A percentile compares a stretch with the other conserved stretches of the same genome.
Conservation (phyloP, 2,329 filamentous ascomycete species). For the Lecanicillium sp. region DNA sequence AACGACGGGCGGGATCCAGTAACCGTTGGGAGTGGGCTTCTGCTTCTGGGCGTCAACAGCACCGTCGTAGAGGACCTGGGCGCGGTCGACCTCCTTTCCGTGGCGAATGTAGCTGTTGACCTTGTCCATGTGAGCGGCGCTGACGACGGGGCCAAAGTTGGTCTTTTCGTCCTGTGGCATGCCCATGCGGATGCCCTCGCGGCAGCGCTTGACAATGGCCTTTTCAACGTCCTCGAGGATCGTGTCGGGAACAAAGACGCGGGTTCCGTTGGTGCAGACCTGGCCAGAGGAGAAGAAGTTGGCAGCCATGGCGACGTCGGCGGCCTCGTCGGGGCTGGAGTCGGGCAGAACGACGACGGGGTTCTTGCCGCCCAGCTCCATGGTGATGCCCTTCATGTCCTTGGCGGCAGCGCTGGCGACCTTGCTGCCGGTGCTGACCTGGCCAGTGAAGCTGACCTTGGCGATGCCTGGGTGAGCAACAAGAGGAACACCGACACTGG, state of each 20-base stretch:
- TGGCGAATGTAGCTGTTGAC: constrained; percentile 69
- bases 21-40: constrained; percentile 52
- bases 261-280: constrained; percentile 87
- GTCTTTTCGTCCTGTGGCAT: constrained; percentile 62
- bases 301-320: constrained; percentile 84
- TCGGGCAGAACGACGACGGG: constrained; percentile 74
- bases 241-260: constrained; percentile 67
- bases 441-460: constrained; percentile 86
- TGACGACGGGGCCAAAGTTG: constrained; percentile 81
- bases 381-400: constrained; percentile 83
- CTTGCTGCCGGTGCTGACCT: constrained; percentile 74
- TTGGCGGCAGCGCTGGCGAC: constrained; percentile 68
- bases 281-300: constrained; percentile 90
- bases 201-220: constrained; percentile 41
- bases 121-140: constrained; percentile 65
- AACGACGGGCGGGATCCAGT: constrained; percentile 75
- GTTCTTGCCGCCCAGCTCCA: constrained; percentile 86
- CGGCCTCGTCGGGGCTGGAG: constrained; percentile 69
- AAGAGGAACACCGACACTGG: constrained; percentile 62
- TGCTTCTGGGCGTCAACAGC: constrained; percentile 41
- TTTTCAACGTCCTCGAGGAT: constrained; percentile 63
- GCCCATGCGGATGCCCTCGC: constrained; percentile 66
- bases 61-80: constrained; percentile 67
- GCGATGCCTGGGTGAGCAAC: constrained; percentile 64
- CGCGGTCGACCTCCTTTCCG: constrained; percentile 65